Base-by-base conservation (phyloP, 2,329 filamentous ascomycete genomes). In the Ophiocordyceps camponoti-floridani region DNA sequence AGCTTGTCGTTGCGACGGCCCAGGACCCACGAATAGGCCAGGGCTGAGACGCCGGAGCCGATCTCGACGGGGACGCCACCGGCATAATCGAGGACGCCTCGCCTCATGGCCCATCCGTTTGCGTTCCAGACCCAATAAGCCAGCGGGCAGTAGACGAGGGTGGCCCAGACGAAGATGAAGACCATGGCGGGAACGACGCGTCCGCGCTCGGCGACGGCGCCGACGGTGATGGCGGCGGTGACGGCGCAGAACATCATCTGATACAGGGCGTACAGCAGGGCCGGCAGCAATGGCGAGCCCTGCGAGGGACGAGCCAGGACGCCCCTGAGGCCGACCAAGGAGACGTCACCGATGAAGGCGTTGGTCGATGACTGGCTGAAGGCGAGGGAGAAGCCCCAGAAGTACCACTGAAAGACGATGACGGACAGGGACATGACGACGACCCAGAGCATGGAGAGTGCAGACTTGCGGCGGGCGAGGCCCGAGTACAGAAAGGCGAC, bases 401-500 rank as follows among this genome's bases (percentile, higher is more conserved):
- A 89, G 69, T 93, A 94, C 86, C 87, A 94, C 58, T 94, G 85
- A 64, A 94, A 93, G 43, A 78, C 80, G 48, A 87, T 77, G 51
- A 93, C 77, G 11, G 77, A 82, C 4, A 82, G 75, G 14, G 84
- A 80, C 67, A 94, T 81, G 66, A 94, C 75, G 12, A 84, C 84
- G 4, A 94, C 72, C 73, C 84, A 88, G 61, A 94, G 82, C 48
- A 94, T 72, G n/a, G 85, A 84, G 45, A 94, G 70, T 4, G 87
- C 87, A 0, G 85, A 93, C 68, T 94, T 94, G 61, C 87, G 78
- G 46, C 86, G 79, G 14, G 87, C 85, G 14, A 94, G 79, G 51
- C 86, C 87, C 40, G 84, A 89, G 69, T 94, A 94, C 73, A 94
- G 94, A 71, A 94, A 91, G 44, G 85, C 87, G 56, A 94, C 86